Percentiles rank a stretch among this genome's conserved stretches.
phyloP scores from a whole-genome alignment of 2,329 filamentous ascomycete species.

The Sclerotinia glacialis region DNA sequence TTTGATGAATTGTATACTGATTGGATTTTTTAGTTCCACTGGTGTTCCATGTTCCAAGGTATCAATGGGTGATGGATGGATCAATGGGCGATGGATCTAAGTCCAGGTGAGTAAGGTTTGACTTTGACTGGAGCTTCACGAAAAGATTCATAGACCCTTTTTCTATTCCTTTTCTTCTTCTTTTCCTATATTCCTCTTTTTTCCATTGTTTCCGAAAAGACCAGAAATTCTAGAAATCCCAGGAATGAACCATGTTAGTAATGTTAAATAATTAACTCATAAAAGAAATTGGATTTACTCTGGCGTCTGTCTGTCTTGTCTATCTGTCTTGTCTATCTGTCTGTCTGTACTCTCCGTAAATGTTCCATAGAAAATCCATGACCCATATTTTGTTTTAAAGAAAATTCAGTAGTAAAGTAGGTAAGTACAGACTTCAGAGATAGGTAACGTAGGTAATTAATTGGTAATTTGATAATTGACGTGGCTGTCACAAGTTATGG shows the following conservation, averaged over 20 bases:
- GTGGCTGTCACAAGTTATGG: conserved; percentile 3
- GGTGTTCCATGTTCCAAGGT: conserved; percentile 10
- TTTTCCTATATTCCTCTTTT: too few species aligned
- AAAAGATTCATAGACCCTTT: neutral
- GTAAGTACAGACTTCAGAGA: too few species aligned
- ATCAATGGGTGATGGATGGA: too few species aligned
- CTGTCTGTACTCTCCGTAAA: too few species aligned
- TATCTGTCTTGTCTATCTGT: too few species aligned
- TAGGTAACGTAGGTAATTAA: too few species aligned
- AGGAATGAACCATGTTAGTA: neutral
- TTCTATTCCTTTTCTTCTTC: neutral
- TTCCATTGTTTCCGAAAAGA: neutral
- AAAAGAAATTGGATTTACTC: conserved; percentile 6
- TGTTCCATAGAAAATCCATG: neutral
- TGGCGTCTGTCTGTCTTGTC: too few species aligned
- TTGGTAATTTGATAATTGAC: too few species aligned
- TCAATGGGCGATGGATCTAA: neutral
- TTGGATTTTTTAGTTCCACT: neutral
- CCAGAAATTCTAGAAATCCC: conserved; percentile 4
- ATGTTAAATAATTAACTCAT: neutral
- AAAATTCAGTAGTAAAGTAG: too few species aligned
- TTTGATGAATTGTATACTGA: conserved; percentile 7
- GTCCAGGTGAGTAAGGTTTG: neutral
- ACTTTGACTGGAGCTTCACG: neutral
- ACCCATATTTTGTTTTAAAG: neutral